These are phyloP conservation scores for Hypomyces rosellus DNA, from an alignment of 2,329 filamentous ascomycete species.

Conservation along the genomic window DNA sequence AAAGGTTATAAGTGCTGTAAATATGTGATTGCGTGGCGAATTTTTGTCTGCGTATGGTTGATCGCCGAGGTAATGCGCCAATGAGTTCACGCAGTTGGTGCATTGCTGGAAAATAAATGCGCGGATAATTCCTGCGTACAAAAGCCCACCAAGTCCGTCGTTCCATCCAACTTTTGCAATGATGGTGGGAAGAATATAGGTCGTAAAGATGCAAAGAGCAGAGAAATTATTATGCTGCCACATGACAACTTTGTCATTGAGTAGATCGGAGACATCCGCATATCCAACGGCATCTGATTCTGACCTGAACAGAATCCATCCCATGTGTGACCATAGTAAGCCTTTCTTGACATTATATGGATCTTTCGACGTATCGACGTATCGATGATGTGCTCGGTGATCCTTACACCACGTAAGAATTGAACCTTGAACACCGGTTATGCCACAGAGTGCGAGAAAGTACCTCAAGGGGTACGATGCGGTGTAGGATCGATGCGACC, in stretches of 20 bases:
- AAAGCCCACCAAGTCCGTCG: slow-evolving; percentile 67
- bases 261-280: slow-evolving; percentile 73
- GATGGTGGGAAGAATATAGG: slow-evolving; percentile 60
- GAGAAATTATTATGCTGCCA: slow-evolving; percentile 73
- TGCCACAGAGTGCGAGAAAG: slow-evolving; percentile 67
- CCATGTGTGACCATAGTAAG: slow-evolving; percentile 61
- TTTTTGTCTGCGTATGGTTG: slow-evolving; percentile 82
- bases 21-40: slow-evolving; percentile 71
- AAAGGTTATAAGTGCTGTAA: slow-evolving; percentile 71
- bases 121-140: slow-evolving; percentile 71
- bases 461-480: slow-evolving; percentile 64
- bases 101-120: slow-evolving; percentile 79
- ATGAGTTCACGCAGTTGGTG: slow-evolving; percentile 78
- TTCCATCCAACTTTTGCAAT: slow-evolving; percentile 67
- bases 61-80: slow-evolving; percentile 77
- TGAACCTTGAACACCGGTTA: slow-evolving; percentile 70
- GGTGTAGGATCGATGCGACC: slow-evolving; percentile 73
- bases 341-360: slow-evolving; percentile 79
- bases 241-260: slow-evolving; percentile 69
- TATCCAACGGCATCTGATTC: slow-evolving; percentile 75
- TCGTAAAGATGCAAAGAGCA: slow-evolving; percentile 65
- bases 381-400: slow-evolving; percentile 75
- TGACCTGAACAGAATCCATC: slow-evolving; percentile 83
- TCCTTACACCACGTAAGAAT: slow-evolving; percentile 75
- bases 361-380: slow-evolving; percentile 79